Base-by-base conservation (phyloP, 2,329 filamentous ascomycete species). In the Penicillium sp. region DNA sequence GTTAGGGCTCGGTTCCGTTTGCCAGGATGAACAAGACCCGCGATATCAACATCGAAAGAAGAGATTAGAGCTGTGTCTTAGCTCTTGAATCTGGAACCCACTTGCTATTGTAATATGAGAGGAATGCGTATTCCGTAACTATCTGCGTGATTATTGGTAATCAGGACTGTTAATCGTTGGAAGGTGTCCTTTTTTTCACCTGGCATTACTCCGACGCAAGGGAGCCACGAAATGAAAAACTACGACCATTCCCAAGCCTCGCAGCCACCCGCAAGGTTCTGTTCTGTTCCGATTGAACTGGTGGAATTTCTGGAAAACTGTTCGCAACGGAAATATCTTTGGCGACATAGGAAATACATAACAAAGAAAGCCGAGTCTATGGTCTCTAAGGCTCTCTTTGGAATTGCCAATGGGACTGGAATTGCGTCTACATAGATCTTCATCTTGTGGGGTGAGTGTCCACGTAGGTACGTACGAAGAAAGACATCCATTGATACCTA, bases 151-250 rank as follows among this genome's bases (percentile, higher is more conserved):
- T 46, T 18, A 16, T 36, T 16, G 31, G 27, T 27, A 33, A 33
- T 33, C 27, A 29, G 14, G 30, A 37, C 46, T 31, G 28, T 34
- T 43, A 35, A 40, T 25, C 3, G 22, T 7, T 25, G 22, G 8
- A 3, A 25, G 22, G 4, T 25, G 22, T 3, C 22, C 22, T 49
- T 27, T 33, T 27, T 33, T 48, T 43, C 14, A 48, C 30, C 18
- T 37, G 41, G 42, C 58, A 61, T 61, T 47, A 41, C 52, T 60
- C 57, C 50, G 56, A 61, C 40, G 58, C 58, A 61, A 61, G 58
- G 58, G 58, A 53, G 50, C 13, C 5, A 28, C 38, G 41, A 43
- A 30, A 22, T 10, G 9, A 37, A 42, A 47, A 49, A 50, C 19
- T 40, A 45, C 46, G 40, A 53, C 28, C 37, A 54, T 58, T 47